Percentiles rank a stretch among this genome's conserved stretches.
phyloP scores from a whole-genome alignment of 352 stramenopile genomes.

The Pythium insidiosum region DNA sequence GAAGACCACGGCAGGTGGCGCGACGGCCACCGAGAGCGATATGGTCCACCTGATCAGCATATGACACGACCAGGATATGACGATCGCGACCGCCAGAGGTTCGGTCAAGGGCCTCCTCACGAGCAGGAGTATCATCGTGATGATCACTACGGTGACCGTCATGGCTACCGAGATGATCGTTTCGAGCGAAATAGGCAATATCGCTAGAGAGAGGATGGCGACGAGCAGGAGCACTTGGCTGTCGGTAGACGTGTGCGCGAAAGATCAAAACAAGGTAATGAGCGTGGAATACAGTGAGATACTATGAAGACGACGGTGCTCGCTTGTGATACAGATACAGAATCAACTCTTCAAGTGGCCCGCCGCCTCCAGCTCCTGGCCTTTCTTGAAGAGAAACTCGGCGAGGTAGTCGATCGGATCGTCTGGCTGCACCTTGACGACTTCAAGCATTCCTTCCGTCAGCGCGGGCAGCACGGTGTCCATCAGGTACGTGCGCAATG shows the following conservation, averaged over 20 bases:
- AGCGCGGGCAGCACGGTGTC: conserved; percentile 78
- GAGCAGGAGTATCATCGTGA: neutral
- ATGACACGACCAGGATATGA: too few relatives aligned
- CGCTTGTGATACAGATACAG: too few relatives aligned
- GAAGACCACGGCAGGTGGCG: too few relatives aligned
- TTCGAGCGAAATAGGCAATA: neutral
- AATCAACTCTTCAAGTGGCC: neutral
- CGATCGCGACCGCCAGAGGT: neutral
- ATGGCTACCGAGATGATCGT: neutral
- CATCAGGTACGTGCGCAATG: conserved; percentile 76
- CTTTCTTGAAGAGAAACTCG: conserved; percentile 82
- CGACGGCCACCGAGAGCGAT: too few relatives aligned
- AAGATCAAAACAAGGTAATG: too few relatives aligned
- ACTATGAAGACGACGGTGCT: too few relatives aligned
- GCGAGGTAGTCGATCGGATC: conserved; percentile 86
- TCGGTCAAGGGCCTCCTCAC: neutral
- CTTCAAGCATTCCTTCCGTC: conserved; percentile 80
- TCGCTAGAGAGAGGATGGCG: too few relatives aligned
- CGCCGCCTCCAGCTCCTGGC: conserved; percentile 36
- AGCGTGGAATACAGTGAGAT: too few relatives aligned
- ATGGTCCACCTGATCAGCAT: too few relatives aligned
- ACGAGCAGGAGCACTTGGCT: too few relatives aligned
- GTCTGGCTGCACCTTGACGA: conserved; percentile 78
- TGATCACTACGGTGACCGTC: neutral
- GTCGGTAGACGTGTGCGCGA: too few relatives aligned